These are phyloP conservation scores for Eragrostis curvula DNA, from an alignment of 176 grass and related monocot species.

Conservation along the genomic window DNA sequence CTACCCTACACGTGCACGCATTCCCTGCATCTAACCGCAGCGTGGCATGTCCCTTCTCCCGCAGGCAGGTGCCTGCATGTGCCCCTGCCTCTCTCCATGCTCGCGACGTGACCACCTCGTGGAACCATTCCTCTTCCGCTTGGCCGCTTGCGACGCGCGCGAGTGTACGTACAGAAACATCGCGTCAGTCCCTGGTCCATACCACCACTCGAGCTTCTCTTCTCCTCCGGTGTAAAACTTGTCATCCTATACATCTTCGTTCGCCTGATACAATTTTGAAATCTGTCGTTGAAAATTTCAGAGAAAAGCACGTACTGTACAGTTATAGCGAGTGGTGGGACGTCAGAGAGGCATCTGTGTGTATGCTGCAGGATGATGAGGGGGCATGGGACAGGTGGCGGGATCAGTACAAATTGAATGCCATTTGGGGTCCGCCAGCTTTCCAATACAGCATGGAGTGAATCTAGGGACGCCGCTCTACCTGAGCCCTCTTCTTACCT, in stretches of 20 bases:
- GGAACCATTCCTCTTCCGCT: background rate
- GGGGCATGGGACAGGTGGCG: background rate
- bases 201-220: no score
- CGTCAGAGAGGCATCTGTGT: no score
- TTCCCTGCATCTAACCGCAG: constrained; percentile 13
- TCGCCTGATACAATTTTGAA: no score
- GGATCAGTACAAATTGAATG: constrained; percentile 6
- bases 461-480: background rate
- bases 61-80: constrained; percentile 8
- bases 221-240: no score
- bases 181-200: background rate
- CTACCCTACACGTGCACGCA: background rate
- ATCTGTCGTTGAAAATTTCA: no score
- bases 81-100: background rate
- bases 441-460: background rate
- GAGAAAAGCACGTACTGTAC: no score
- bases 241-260: no score
- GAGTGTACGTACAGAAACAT: background rate
- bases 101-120: constrained; percentile 31
- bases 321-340: no score
- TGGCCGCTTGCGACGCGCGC: constrained; percentile 14
- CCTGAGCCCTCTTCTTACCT: background rate
- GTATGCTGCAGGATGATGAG: background rate
- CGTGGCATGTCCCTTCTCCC: background rate
- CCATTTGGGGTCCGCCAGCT: background rate